Evolutionary conservation across 1,284 basidiomycete genomes (phyloP).

Genomic region (Cerrena zonata): DNA sequence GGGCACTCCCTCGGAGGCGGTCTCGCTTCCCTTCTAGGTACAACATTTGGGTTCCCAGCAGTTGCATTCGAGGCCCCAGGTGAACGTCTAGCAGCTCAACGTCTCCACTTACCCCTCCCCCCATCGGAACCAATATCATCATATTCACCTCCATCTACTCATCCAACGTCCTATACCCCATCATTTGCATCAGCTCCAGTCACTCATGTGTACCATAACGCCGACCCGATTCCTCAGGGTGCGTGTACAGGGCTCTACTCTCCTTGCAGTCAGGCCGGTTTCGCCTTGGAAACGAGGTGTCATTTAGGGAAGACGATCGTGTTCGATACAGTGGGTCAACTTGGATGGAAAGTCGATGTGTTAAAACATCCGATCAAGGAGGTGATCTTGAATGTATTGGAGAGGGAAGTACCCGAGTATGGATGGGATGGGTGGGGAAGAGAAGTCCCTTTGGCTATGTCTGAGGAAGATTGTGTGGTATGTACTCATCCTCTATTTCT

Average conservation of each 20-base stretch:
- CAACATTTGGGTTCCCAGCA: slow-evolving; percentile 90
- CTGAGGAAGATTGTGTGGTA: slow-evolving; percentile 42
- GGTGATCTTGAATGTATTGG: slow-evolving; percentile 69
- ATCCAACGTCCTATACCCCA: slow-evolving; percentile 23
- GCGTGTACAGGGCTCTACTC: slow-evolving; percentile 66
- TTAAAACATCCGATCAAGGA: slow-evolving; percentile 73
- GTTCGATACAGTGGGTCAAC: slow-evolving; percentile 82
- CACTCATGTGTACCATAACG: slow-evolving; percentile 77
- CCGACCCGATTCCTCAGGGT: slow-evolving; percentile 77
- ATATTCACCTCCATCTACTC: slow-evolving; percentile 37
- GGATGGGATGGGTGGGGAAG: slow-evolving; percentile 38
- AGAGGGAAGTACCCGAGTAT: slow-evolving; percentile 48
- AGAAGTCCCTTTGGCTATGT: slow-evolving; percentile 29
- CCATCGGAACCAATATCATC: slow-evolving; percentile 29
- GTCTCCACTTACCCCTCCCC: slow-evolving; percentile 81
- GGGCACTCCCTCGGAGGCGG: slow-evolving; percentile 88
- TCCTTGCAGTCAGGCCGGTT: slow-evolving; percentile 61
- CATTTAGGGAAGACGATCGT: slow-evolving; percentile 71
- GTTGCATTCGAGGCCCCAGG: slow-evolving; percentile 92
- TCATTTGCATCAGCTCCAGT: slow-evolving; percentile 32
- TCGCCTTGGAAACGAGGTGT: slow-evolving; percentile 61
- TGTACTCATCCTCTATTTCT: slow-evolving; percentile 21
- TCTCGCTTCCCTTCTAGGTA: slow-evolving; percentile 80
- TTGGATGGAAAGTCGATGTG: slow-evolving; percentile 79
- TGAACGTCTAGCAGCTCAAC: slow-evolving; percentile 78